A percentile compares a stretch with the other conserved stretches of the same genome.
These are phyloP conservation scores for Olyra latifolia DNA, from an alignment of 176 grass and related monocot genomes.

Conservation along the genomic window DNA sequence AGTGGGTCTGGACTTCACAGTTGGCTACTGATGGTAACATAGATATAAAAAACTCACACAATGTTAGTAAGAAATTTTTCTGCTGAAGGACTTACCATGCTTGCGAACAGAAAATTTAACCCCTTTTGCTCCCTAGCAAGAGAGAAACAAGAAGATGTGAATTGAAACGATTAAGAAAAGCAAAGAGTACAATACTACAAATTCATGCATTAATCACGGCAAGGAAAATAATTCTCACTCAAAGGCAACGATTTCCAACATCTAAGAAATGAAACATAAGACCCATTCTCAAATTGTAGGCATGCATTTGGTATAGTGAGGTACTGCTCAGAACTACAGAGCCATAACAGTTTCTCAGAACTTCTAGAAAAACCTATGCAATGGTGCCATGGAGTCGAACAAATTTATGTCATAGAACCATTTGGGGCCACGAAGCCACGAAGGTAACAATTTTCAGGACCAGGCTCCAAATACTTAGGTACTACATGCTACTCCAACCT, in stretches of 20 bases:
- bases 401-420: background rate
- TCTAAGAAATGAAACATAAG: background rate
- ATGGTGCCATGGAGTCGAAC: background rate
- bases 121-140: conserved; percentile 35
- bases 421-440: background rate
- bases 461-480: background rate
- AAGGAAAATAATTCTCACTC: background rate
- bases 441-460: background rate
- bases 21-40: background rate
- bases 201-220: background rate
- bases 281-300: background rate
- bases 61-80: conserved; percentile 15
- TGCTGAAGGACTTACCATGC: conserved; percentile 39
- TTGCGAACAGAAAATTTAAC: conserved; percentile 11
- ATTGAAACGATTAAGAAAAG: background rate
- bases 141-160: background rate
- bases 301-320: background rate
- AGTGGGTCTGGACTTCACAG: background rate
- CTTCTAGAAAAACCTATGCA: background rate
- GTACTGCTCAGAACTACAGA: background rate
- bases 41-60: background rate
- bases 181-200: background rate
- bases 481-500: background rate
- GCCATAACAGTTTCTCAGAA: background rate
- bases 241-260: background rate